Evolutionary conservation across 2,329 filamentous ascomycete species (phyloP), one percentile per base, ranked within the genome.

Genomic region (Pseudogymnoascus verrucosus): DNA sequence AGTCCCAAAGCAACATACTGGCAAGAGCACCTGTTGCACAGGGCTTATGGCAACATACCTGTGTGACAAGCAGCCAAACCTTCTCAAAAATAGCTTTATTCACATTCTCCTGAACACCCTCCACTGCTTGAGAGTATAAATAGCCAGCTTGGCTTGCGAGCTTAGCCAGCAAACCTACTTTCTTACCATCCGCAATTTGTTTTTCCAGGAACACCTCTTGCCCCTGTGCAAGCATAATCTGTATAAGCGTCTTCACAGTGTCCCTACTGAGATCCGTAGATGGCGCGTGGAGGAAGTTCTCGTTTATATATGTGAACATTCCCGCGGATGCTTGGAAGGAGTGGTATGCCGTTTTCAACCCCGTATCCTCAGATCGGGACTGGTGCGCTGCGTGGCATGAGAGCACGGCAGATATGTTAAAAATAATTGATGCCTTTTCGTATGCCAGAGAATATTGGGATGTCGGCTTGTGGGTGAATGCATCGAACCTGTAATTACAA

Each of bases 291-390:
- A 99, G 80, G 74, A 99, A 99, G 78, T 99, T 99, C 78, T 99
- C 95, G 77, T 99, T 99, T 79, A 99, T 99, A 73, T 99, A 99
- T 62, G 93, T 98, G 76, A 98, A 99, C 95, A 99, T 99, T 78
- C 95, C 95, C 8, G 95, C 95, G 6, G 93, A 93, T 42, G 95
- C 95, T 76, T 99, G 95, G 78, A 98, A 98, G 19, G 93, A 97
- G 76, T 99, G 93, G 74, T 98, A 99, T 16, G 95, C 91, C 12
- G 92, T 93, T 79, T 99, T 99, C 74, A 98, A 84, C 36, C 93
- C 93, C 5, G 89, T 84, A 73, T 99, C 95, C 74, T 98, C 93
- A 67, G 90, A 89, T 60, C 95, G 87, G 69, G 95, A 93, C 77
- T 99, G 96, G 73, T 90, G 84, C 47, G 93, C 92, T 66, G 93